A percentile compares a stretch with the other conserved stretches of the same genome.
Evolutionary conservation across 2,329 filamentous ascomycete species (phyloP).

Genomic region (Lachnellula suecica): DNA sequence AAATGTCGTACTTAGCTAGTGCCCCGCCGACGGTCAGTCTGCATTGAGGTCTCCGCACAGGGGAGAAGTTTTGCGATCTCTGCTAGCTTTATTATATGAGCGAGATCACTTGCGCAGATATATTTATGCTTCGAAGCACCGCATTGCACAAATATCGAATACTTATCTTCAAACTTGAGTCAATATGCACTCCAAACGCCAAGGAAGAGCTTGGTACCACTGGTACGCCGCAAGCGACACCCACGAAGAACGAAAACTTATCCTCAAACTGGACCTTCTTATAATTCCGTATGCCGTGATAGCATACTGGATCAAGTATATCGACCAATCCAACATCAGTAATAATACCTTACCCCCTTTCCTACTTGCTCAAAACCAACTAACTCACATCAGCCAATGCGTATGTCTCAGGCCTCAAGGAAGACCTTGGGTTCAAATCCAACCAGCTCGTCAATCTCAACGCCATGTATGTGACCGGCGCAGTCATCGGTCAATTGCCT

Average conservation of each 20-base stretch:
- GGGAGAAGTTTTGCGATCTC: not conserved
- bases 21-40: not conserved
- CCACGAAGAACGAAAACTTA: constrained; percentile 48
- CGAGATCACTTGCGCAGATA: too few species aligned
- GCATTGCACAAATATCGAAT: too few species aligned
- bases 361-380: too few species aligned
- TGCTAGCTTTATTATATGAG: too few species aligned
- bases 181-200: constrained; percentile 17
- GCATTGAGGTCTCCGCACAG: not conserved
- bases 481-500: constrained; percentile 26
- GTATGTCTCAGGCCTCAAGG: constrained; percentile 32
- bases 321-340: constrained; percentile 27
- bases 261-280: constrained; percentile 54
- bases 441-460: constrained; percentile 46
- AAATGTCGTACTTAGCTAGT: not conserved
- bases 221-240: constrained; percentile 52
- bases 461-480: constrained; percentile 24
- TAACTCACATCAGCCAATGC: constrained; percentile 35
- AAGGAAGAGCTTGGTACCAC: constrained; percentile 30
- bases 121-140: too few species aligned
- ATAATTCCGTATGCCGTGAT: constrained; percentile 57
- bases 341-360: too few species aligned
- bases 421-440: constrained; percentile 46
- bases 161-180: too few species aligned
- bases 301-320: constrained; percentile 47